phyloP scores from a whole-genome alignment of 2,329 filamentous ascomycete genomes.

The Cercospora janseana region DNA sequence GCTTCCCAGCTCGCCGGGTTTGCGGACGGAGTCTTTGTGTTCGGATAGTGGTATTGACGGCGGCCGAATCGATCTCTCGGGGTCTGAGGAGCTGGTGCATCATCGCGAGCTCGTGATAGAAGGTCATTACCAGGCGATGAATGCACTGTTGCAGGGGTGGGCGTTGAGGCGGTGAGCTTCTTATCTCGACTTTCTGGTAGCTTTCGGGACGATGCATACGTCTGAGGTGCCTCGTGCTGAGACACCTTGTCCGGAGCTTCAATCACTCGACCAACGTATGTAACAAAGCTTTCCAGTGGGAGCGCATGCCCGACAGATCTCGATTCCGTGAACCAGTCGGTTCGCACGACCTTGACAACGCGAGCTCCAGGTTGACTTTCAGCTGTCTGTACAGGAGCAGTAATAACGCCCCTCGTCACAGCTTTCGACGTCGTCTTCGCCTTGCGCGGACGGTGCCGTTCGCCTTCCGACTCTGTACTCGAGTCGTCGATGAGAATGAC shows the following conservation, averaged over 20 bases:
- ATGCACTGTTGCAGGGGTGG: conserved; percentile 10
- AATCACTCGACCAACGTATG: conserved; percentile 52
- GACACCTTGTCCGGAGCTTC: conserved; percentile 41
- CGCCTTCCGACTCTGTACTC: conserved; percentile 40
- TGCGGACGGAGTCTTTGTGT: conserved; percentile 19
- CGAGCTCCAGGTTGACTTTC: conserved; percentile 27
- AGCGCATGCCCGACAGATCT: conserved; percentile 44
- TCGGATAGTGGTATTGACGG: conserved; percentile 26
- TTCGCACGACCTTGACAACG: conserved; percentile 50
- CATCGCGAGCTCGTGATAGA: conserved; percentile 54
- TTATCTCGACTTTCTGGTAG: conserved; percentile 8
- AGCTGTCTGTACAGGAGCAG: not conserved
- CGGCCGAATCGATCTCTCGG: conserved; percentile 28
- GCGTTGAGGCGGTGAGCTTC: conserved; percentile 16
- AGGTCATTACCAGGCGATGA: conserved; percentile 33
- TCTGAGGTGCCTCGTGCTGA: conserved; percentile 9
- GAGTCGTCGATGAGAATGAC: conserved; percentile 31
- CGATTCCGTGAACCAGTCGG: conserved; percentile 56
- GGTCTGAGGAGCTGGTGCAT: conserved; percentile 25
- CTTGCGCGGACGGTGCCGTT: conserved; percentile 18
- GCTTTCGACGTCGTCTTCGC: not conserved
- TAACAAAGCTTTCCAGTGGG: conserved; percentile 49
- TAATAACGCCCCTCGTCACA: not conserved
- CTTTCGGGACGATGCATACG: conserved; percentile 17
- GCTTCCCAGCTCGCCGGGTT: conserved; percentile 32